Base-by-base conservation (phyloP, 1,284 basidiomycete species). In the Neolentinus lepideus region DNA sequence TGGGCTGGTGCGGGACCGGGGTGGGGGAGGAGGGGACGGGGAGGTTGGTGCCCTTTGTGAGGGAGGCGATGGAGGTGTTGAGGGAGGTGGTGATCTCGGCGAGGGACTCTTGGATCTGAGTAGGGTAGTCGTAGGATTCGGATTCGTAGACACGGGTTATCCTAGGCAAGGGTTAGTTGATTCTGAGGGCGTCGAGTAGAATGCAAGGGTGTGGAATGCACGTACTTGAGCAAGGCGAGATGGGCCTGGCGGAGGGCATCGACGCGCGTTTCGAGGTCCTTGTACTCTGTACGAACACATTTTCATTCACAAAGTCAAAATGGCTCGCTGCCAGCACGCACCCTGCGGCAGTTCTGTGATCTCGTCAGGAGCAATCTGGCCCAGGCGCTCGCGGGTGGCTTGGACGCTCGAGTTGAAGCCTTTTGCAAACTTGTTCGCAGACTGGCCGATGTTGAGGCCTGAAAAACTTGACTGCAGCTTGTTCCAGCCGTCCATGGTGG, bases 341-440 rank as follows among this genome's bases (percentile, higher is more conserved):
- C 89, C 88, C 72, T 90, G 86, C n/a, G 90, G 88, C 35, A 94
- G 80, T 73, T 98, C 96, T 19, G 96, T 99, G 67, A 99, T 96
- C 64, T 96, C 95, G 59, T 94, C 93, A 21, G 89, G 80, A 14
- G 90, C 83, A 56, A 97, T 83, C 64, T 92, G 87, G 25, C 96
- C 96, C 2, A 98, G 79, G 53, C 90, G 81, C 73, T 99, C 96
- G 63, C 80, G 85, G n/a, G 92, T 93, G 1, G 90, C 90, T 71
- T 96, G 94, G 11, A 94, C 83, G 61, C 88, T 87, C 54, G 90
- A 92, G 66, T 81, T 86, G 72, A 97, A 85, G 61, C 88, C 87
- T 76, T 93, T 94, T 61, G 84, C 79, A 60, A 95, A 62, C 75
- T 84, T 88, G 66, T 75, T 81, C 51, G 85, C 84, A 2, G 82